Evolutionary conservation across 2,329 filamentous ascomycete species (phyloP).

Genomic region (Aspergillus oerlinghausenensis): DNA sequence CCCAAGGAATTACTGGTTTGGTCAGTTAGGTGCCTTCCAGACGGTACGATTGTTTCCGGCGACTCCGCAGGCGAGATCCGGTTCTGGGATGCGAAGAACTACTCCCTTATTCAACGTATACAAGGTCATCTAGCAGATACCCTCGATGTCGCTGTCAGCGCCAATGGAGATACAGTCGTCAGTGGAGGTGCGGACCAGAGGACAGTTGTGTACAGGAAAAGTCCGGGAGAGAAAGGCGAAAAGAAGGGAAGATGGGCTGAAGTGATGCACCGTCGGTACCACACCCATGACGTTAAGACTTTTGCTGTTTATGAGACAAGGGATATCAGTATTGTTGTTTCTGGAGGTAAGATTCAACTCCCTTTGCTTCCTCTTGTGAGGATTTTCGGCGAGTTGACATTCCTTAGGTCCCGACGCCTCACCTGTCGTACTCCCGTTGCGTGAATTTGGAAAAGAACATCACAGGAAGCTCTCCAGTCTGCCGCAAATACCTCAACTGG

Average conservation of each 20-base stretch:
- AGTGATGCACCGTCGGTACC: slow-evolving; percentile 78
- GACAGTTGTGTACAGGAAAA: slow-evolving; percentile 74
- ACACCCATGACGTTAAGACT: slow-evolving; percentile 91
- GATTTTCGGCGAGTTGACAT: slow-evolving; percentile 5
- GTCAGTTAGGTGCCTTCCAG: slow-evolving; percentile 82
- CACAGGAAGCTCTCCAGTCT: slow-evolving; percentile 78
- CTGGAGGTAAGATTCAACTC: slow-evolving; percentile 65
- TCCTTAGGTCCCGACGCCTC: slow-evolving; percentile 72
- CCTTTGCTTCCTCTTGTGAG: neutral
- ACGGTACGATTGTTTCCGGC: slow-evolving; percentile 87
- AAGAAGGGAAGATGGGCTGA: slow-evolving; percentile 70
- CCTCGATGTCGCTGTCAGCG: slow-evolving; percentile 76
- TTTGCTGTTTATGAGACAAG: slow-evolving; percentile 85
- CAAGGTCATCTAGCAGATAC: slow-evolving; percentile 86
- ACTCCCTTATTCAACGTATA: slow-evolving; percentile 79
- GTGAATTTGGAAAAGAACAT: slow-evolving; percentile 70
- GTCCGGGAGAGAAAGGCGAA: slow-evolving; percentile 45
- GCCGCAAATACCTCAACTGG: slow-evolving; percentile 70
- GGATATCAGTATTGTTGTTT: slow-evolving; percentile 79
- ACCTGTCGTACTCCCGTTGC: slow-evolving; percentile 76
- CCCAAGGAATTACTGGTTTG: slow-evolving; percentile 86
- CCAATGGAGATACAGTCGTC: slow-evolving; percentile 75
- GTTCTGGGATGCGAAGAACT: slow-evolving; percentile 91
- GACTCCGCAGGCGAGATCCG: slow-evolving; percentile 92
- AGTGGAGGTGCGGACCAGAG: slow-evolving; percentile 89